phyloP scores from a whole-genome alignment of 805 yeast genomes.

The Scheffersomyces ergatensis region DNA sequence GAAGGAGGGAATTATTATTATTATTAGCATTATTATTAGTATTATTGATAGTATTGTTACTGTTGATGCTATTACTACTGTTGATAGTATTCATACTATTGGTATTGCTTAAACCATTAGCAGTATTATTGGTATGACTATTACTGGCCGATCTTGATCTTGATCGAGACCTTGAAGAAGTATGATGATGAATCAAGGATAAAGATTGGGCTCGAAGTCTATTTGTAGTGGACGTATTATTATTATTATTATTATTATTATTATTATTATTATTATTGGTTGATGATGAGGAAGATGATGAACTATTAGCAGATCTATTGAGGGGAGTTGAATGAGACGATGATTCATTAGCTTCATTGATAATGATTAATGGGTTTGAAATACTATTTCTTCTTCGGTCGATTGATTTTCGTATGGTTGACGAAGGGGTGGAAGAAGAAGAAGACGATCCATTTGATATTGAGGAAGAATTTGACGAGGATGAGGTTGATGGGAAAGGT shows the following conservation, averaged over 20 bases:
- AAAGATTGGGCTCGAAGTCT: slow-evolving; percentile 12
- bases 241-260: too few species aligned
- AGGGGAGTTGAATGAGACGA: neutral
- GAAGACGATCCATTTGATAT: slow-evolving; percentile 1
- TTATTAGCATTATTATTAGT: neutral
- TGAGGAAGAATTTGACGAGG: too few species aligned
- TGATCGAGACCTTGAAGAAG: too few species aligned
- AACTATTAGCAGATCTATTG: too few species aligned
- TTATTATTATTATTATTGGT: too few species aligned
- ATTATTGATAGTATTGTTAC: slow-evolving; percentile 2
- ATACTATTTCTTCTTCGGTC: slow-evolving; percentile 17
- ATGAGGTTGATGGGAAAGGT: too few species aligned
- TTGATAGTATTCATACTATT: too few species aligned
- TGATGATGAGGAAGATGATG: too few species aligned
- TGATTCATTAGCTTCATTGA: slow-evolving; percentile 12
- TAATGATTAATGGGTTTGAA: slow-evolving; percentile 18
- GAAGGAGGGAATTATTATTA: neutral
- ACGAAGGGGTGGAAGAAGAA: slow-evolving; percentile 16
- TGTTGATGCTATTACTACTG: too few species aligned
- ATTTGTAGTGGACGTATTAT: neutral
- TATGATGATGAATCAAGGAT: slow-evolving; percentile 5
- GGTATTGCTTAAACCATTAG: too few species aligned
- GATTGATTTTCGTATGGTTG: slow-evolving; percentile 4
- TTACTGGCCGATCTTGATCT: too few species aligned
- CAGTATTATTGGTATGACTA: neutral